Conservation (phyloP, 345 rosid genomes). For the Sisymbrium altissimum region DNA sequence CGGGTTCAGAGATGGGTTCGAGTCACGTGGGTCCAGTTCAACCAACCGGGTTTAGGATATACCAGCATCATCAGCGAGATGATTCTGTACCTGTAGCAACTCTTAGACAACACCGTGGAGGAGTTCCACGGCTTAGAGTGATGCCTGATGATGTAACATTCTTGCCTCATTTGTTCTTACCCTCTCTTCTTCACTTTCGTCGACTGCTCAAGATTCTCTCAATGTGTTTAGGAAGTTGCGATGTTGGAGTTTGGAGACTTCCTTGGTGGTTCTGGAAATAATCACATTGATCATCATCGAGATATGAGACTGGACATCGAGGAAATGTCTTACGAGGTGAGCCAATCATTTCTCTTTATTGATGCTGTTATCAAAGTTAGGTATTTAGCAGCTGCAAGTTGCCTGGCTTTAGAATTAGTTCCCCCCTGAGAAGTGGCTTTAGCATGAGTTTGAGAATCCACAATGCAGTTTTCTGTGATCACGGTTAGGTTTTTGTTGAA, state of each 20-base stretch:
- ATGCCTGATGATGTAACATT: constrained; percentile 69
- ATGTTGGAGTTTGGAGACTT: constrained; percentile 63
- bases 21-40: constrained; percentile 51
- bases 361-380: neutral
- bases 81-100: constrained; percentile 43
- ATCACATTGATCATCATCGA: constrained; percentile 70
- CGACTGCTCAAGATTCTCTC: constrained; percentile 12
- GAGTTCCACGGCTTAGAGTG: constrained; percentile 66
- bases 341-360: neutral
- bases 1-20: constrained; percentile 46
- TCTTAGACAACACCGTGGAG: constrained; percentile 49
- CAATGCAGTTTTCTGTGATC: constrained; percentile 1
- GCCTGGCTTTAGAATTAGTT: neutral
- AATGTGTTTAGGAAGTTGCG: constrained; percentile 67
- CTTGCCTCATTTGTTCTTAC: neutral
- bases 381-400: neutral
- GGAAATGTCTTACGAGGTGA: constrained; percentile 91
- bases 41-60: constrained; percentile 54
- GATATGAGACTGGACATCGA: constrained; percentile 96
- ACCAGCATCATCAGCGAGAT: constrained; percentile 46
- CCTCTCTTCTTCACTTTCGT: neutral
- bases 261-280: constrained; percentile 46
- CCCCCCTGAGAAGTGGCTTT: neutral
- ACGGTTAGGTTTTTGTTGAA: constrained; percentile 10
- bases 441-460: neutral